phyloP scores from a whole-genome alignment of 2,329 filamentous ascomycete species.

The Colletotrichum liriopes region DNA sequence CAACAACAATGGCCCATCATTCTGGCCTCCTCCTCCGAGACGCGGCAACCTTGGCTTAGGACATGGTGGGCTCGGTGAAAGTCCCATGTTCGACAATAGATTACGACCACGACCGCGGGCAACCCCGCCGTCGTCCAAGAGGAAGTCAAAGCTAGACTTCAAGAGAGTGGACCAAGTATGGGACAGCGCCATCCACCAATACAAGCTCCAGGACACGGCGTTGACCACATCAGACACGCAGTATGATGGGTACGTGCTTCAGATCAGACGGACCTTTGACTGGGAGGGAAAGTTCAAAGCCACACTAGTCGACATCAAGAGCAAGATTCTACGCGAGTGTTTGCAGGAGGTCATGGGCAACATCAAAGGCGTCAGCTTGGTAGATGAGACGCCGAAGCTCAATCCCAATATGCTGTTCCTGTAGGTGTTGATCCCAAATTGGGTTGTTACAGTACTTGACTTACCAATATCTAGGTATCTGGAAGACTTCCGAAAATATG shows the following conservation, averaged over 20 bases:
- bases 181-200: slow-evolving; percentile 66
- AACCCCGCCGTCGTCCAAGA: not conserved
- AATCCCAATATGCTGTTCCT: slow-evolving; percentile 81
- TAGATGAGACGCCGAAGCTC: slow-evolving; percentile 83
- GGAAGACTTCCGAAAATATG: slow-evolving; percentile 78
- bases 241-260: slow-evolving; percentile 87
- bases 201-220: slow-evolving; percentile 69
- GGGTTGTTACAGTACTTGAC: not conserved
- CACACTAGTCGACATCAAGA: slow-evolving; percentile 88
- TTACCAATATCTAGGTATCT: slow-evolving; percentile 72
- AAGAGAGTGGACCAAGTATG: slow-evolving; percentile 71
- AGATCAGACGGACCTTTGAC: slow-evolving; percentile 86
- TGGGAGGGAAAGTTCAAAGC: slow-evolving; percentile 84
- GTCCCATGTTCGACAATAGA: not conserved
- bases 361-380: slow-evolving; percentile 83
- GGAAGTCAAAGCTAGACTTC: slow-evolving; percentile 53
- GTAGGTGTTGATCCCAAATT: slow-evolving; percentile 51
- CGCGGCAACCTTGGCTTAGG: not conserved
- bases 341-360: slow-evolving; percentile 81
- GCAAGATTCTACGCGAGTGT: slow-evolving; percentile 81
- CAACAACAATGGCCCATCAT: not conserved
- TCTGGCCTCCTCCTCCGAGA: slow-evolving; percentile 12
- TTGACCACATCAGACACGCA: slow-evolving; percentile 63
- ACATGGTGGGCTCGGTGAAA: not conserved
- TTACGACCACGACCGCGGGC: not conserved